These are phyloP conservation scores for Nannizziopsis barbatae DNA, from an alignment of 2,329 filamentous ascomycete genomes.

Conservation along the genomic window DNA sequence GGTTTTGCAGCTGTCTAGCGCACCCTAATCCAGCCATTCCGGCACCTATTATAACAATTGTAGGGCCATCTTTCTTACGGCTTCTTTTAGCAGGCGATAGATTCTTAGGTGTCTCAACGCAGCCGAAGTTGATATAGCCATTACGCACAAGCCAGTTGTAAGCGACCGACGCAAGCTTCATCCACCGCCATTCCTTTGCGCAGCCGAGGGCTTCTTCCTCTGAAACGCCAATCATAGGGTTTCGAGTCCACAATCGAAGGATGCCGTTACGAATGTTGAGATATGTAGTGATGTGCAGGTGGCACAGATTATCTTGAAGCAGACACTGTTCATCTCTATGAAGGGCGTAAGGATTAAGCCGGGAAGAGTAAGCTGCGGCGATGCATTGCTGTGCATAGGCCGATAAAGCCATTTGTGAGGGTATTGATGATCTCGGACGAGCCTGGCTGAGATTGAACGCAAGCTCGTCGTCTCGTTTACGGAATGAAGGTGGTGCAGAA, in stretches of 20 bases:
- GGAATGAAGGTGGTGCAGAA: not conserved
- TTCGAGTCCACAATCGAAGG: slow-evolving; percentile 75
- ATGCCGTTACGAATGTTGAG: slow-evolving; percentile 94
- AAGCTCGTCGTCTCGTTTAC: slow-evolving; percentile 11
- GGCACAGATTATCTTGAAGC: slow-evolving; percentile 69
- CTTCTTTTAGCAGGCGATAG: slow-evolving; percentile 30
- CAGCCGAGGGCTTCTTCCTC: slow-evolving; percentile 82
- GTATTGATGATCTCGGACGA: slow-evolving; percentile 72
- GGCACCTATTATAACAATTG: slow-evolving; percentile 76
- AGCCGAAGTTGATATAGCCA: slow-evolving; percentile 96
- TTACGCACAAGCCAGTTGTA: slow-evolving; percentile 85
- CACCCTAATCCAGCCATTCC: slow-evolving; percentile 91
- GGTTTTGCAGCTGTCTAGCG: slow-evolving; percentile 77
- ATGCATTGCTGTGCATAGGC: slow-evolving; percentile 90
- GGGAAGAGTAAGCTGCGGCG: slow-evolving; percentile 74
- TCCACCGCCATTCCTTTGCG: slow-evolving; percentile 76
- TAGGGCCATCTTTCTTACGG: slow-evolving; percentile 48
- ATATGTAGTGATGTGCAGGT: slow-evolving; percentile 85
- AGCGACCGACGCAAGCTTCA: slow-evolving; percentile 74
- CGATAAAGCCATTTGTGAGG: slow-evolving; percentile 55
- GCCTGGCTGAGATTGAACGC: slow-evolving; percentile 35
- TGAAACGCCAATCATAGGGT: slow-evolving; percentile 70
- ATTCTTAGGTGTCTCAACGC: slow-evolving; percentile 56
- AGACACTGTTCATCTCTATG: slow-evolving; percentile 75
- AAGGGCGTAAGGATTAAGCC: slow-evolving; percentile 78